Base-by-base conservation (phyloP, 2,329 filamentous ascomycete genomes). In the Cytospora mali region DNA sequence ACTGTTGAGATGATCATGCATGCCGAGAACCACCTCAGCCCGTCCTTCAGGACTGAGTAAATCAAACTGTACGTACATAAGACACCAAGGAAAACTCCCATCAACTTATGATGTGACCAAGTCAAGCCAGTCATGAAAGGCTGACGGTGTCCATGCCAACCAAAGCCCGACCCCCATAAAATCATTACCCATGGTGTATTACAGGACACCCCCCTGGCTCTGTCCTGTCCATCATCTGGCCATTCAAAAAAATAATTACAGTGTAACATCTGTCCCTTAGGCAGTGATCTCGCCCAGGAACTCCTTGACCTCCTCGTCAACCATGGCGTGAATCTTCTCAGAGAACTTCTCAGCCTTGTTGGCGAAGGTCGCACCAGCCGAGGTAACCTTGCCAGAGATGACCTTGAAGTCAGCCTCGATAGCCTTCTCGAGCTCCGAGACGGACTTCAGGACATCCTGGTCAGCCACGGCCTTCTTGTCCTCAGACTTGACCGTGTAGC, bases 391-490 rank as follows among this genome's bases (percentile, higher is more conserved):
- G 71, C 80, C 82, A 31, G 84, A 84, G 70, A 86, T 75, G 53
- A 85, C 74, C 70, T 85, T 79, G 55, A 97, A 76, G 71, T 87
- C 84, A 50, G 85, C 75, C 79, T 86, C 79, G 55, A 87, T 83
- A 60, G 80, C 81, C 71, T 83, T 76, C 79, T 88, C 84, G 58
- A 89, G 78, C 66, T 88, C 82, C 68, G 88, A 77, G 66, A 91
- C 78, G 29, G 77, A 75, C 53, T 77, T 64, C 28, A 76, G 69
- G 39, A 74, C 68, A 50, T 77, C 76, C 52, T 79, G 75, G 67
- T 80, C 75, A 67, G 82, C 75, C 68, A 80, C 77, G 61, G 77
- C 70, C 57, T 77, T 70, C 69, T 77, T 73, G 50, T 46, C 53
- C 29, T 58, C 23, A 25, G 74, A 71, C 72, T 84, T 79, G 67